Evolutionary conservation across 768 basidiomycete species (phyloP).

Genomic region (Rhodotorula kratochvilovae): DNA sequence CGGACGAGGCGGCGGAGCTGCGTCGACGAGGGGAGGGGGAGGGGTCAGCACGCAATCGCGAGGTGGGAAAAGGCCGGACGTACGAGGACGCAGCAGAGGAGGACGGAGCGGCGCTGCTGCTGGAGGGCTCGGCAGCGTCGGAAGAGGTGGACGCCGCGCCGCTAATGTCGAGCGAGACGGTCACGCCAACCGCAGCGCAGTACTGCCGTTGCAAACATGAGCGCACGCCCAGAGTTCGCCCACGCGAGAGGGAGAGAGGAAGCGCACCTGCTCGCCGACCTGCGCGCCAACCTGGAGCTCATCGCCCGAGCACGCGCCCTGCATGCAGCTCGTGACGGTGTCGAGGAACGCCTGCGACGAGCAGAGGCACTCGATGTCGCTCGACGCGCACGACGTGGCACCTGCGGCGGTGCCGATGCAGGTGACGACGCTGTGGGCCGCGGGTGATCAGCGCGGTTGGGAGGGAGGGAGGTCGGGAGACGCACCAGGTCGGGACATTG

Average conservation of each 20-base stretch:
- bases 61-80: background rate
- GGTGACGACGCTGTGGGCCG: conserved; percentile 8
- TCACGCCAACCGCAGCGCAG: conserved; percentile 15
- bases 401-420: conserved; percentile 14
- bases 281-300: background rate
- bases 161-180: conserved; percentile 4
- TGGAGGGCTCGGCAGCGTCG: background rate
- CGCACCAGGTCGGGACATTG: conserved; percentile 17
- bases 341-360: conserved; percentile 13
- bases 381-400: conserved; percentile 11
- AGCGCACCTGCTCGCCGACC: conserved; percentile 24
- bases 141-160: background rate
- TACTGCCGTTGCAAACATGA: background rate
- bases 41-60: background rate
- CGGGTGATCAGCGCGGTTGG: background rate
- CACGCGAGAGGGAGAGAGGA: background rate
- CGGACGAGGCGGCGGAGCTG: background rate
- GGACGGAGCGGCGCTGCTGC: background rate
- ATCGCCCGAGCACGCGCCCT: background rate
- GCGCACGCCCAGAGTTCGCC: no score
- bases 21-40: background rate
- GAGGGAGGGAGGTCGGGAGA: background rate
- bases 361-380: conserved; percentile 28
- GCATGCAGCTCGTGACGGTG: conserved; percentile 15
- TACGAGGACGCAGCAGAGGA: background rate